A percentile compares a stretch with the other conserved stretches of the same genome.
These are phyloP conservation scores for Backusella psychrophila DNA, from an alignment of 192 early-diverging fungal genomes.

Conservation along the genomic window DNA sequence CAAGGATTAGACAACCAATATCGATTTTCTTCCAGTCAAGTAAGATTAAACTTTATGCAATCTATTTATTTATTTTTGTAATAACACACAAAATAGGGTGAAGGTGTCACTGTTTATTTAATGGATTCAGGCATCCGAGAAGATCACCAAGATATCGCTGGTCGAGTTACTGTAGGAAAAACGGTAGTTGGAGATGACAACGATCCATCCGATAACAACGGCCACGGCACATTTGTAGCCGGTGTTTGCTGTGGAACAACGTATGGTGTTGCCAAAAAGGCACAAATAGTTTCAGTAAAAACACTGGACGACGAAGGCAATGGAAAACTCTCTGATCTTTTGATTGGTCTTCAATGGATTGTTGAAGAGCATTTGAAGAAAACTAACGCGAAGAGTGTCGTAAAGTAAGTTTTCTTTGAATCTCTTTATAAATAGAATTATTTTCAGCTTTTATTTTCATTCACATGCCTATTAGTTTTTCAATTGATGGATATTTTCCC, in stretches of 20 bases:
- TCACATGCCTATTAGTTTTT: background rate
- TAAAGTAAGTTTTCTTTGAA: constrained; percentile 34
- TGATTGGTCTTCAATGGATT: constrained; percentile 53
- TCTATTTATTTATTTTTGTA: background rate
- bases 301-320: constrained; percentile 47
- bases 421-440: background rate
- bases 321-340: constrained; percentile 45
- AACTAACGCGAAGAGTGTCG: constrained; percentile 27
- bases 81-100: constrained; percentile 40
- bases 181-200: constrained; percentile 36
- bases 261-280: constrained; percentile 61
- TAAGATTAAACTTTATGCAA: background rate
- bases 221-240: constrained; percentile 64
- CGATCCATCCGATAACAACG: constrained; percentile 41
- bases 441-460: background rate
- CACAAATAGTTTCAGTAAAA: constrained; percentile 52
- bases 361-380: constrained; percentile 39
- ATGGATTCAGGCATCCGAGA: constrained; percentile 76
- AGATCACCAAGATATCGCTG: constrained; percentile 48
- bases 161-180: constrained; percentile 45
- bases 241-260: constrained; percentile 49
- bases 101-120: constrained; percentile 88
- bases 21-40: constrained; percentile 18
- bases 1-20: constrained; percentile 27
- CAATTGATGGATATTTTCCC: background rate